Evolutionary conservation across 2,329 filamentous ascomycete species (phyloP).

Genomic region (Thielaviopsis ethacetica): DNA sequence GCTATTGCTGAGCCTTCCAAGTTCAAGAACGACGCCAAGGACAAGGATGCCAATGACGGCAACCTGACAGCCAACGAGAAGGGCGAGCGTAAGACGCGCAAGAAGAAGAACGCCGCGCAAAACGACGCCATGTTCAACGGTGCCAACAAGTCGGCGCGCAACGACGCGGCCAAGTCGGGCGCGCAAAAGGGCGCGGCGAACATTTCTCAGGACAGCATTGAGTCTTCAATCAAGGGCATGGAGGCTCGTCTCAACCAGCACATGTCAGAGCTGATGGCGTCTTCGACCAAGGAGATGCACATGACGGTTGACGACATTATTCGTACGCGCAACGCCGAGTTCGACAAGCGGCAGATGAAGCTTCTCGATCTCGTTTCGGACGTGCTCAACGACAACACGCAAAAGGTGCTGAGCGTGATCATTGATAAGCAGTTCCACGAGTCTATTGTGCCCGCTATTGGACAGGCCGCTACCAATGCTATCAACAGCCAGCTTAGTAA

Average conservation of each 20-base stretch:
- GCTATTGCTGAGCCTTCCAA: conserved; percentile 19
- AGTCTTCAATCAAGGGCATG: conserved; percentile 36
- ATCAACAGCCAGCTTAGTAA: conserved; percentile 56
- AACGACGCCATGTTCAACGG: conserved; percentile 32
- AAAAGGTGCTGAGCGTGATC: conserved; percentile 60
- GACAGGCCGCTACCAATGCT: conserved; percentile 47
- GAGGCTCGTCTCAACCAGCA: conserved; percentile 33
- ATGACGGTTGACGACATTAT: conserved; percentile 50
- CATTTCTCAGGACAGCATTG: conserved; percentile 31
- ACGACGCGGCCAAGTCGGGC: conserved; percentile 5
- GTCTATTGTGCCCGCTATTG: conserved; percentile 59
- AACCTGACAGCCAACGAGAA: conserved; percentile 30
- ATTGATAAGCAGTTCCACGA: conserved; percentile 61
- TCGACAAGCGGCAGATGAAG: conserved; percentile 35
- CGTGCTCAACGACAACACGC: conserved; percentile 45
- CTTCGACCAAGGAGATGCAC: conserved; percentile 44
- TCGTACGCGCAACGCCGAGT: conserved; percentile 32
- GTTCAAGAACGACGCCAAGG: conserved; percentile 22
- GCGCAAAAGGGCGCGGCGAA: conserved; percentile 13
- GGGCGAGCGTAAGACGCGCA: conserved; percentile 42
- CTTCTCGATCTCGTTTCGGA: conserved; percentile 41
- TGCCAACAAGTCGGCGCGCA: conserved; percentile 16
- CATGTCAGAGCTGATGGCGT: conserved; percentile 34
- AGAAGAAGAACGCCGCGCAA: conserved; percentile 44
- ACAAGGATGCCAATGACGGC: conserved; percentile 6